Evolutionary conservation across 179 eudicot species (phyloP).

Genomic region (Sideroxylon spinosum): DNA sequence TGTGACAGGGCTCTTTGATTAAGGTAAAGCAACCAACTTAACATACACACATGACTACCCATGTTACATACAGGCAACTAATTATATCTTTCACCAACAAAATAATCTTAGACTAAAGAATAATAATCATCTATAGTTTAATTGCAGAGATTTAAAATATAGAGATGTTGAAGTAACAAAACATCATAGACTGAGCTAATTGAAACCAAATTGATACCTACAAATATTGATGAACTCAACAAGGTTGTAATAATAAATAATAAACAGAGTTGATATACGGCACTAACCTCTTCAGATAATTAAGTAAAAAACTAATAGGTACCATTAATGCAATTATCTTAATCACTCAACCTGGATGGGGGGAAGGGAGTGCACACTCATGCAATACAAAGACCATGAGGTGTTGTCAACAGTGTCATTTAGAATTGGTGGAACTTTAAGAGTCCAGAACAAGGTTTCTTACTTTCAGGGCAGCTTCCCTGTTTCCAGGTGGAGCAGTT

Average conservation of each 20-base stretch:
- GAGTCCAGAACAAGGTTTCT: constrained; percentile 11
- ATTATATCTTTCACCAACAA: too few relatives aligned
- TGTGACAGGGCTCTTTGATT: too few relatives aligned
- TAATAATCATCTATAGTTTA: too few relatives aligned
- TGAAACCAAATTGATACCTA: not conserved
- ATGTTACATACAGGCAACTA: too few relatives aligned
- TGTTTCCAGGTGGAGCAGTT: constrained; percentile 82
- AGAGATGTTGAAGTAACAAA: too few relatives aligned
- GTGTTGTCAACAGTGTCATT: not conserved
- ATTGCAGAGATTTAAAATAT: too few relatives aligned
- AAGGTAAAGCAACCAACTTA: too few relatives aligned
- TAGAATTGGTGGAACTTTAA: not conserved
- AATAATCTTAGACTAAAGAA: too few relatives aligned
- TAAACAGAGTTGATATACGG: not conserved
- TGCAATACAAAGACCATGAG: not conserved
- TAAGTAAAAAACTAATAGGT: not conserved
- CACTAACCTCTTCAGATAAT: not conserved
- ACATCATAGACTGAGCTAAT: too few relatives aligned
- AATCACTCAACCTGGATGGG: not conserved
- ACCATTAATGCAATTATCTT: not conserved
- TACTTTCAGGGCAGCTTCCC: constrained; percentile 86
- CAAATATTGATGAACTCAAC: not conserved
- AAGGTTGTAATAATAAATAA: not conserved
- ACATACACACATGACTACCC: too few relatives aligned
- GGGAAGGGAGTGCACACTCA: not conserved